Evolutionary conservation across 208 protist genomes (phyloP).

Genomic region (Leishmania amazonensis): DNA sequence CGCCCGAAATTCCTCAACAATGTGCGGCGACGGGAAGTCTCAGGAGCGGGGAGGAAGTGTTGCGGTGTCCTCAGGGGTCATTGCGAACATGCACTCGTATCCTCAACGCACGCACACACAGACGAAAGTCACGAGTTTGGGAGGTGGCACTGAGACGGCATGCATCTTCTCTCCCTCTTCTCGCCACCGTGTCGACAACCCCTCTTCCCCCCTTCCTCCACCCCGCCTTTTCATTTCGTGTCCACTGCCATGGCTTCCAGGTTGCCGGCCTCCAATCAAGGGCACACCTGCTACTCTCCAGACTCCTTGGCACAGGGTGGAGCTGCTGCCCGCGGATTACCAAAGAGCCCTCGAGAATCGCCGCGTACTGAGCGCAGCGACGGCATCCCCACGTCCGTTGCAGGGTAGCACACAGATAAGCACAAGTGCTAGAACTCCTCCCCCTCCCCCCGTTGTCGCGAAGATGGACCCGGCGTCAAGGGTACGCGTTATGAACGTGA

Average conservation of each 20-base stretch:
- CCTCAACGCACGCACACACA: no score
- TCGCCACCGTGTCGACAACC: neutral
- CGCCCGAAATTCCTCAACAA: no score
- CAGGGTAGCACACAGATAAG: no score
- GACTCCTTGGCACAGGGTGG: neutral
- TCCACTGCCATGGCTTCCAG: neutral
- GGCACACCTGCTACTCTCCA: neutral
- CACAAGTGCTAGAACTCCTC: neutral
- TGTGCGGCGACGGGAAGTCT: no score
- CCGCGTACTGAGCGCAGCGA: neutral
- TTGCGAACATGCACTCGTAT: no score
- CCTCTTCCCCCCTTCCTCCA: neutral
- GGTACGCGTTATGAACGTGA: conserved; percentile 12
- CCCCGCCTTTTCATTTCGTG: neutral
- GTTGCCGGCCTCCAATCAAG: neutral
- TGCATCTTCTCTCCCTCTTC: neutral
- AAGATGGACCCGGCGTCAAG: conserved; percentile 13
- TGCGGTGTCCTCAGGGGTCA: no score
- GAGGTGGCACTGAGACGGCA: neutral
- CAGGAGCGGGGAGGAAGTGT: no score
- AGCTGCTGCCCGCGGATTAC: neutral
- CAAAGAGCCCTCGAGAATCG: neutral
- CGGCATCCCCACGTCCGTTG: neutral
- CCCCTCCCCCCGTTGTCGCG: neutral
- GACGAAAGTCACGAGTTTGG: neutral